Conservation (phyloP, 2,329 filamentous ascomycete genomes). For the Aspergillus piperis region DNA sequence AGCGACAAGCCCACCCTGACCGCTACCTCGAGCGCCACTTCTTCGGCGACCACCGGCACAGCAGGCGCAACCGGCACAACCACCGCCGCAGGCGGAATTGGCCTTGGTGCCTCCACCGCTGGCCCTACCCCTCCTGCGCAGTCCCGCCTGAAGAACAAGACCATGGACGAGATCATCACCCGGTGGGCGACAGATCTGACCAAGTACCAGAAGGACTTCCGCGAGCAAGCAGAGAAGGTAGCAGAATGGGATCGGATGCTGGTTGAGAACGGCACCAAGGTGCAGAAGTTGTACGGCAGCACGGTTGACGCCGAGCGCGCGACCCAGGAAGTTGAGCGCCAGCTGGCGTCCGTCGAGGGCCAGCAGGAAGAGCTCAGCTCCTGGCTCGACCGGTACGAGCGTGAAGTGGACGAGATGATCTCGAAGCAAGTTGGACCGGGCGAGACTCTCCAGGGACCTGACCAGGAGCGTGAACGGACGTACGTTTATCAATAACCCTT, state of each 20-base stretch:
- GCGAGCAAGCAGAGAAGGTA: constrained; percentile 82
- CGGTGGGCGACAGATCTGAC: constrained; percentile 93
- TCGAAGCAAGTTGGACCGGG: constrained; percentile 72
- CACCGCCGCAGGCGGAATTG: constrained; percentile 30
- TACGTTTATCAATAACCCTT: constrained; percentile 49
- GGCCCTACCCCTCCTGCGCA: constrained; percentile 78
- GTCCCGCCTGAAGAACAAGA: constrained; percentile 94
- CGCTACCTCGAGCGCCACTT: constrained; percentile 35
- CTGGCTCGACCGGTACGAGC: constrained; percentile 89
- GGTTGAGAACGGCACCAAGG: constrained; percentile 92
- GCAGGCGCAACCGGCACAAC: constrained; percentile 37
- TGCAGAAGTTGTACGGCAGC: constrained; percentile 86
- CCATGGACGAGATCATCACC: constrained; percentile 98
- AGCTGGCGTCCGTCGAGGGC: constrained; percentile 83
- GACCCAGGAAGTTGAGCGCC: constrained; percentile 89
- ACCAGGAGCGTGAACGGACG: constrained; percentile 92
- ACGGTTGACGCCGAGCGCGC: constrained; percentile 93
- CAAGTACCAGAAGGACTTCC: constrained; percentile 96
- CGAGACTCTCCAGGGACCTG: constrained; percentile 79
- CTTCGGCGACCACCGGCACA: constrained; percentile 34
- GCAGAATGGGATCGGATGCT: constrained; percentile 88
- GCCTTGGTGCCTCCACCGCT: constrained; percentile 70
- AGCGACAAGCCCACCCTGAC: constrained; percentile 26
- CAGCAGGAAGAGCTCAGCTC: constrained; percentile 87
- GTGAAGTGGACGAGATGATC: constrained; percentile 87